Conservation (phyloP, 345 rosid species). For the Sisymbrium irio region DNA sequence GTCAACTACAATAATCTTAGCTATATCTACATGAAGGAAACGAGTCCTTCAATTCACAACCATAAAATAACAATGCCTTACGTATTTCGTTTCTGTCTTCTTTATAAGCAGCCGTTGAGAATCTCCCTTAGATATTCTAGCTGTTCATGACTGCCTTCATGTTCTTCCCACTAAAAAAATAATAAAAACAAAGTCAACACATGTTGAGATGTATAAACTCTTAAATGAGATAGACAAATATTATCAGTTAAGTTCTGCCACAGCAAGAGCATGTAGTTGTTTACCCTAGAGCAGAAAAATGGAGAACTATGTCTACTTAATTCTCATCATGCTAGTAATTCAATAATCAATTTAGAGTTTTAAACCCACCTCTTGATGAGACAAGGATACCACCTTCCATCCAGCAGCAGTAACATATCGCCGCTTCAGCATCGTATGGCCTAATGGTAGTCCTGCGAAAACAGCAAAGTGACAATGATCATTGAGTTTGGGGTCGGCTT, state of each 20-base stretch:
- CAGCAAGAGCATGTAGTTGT: background rate
- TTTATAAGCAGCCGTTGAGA: conserved; percentile 50
- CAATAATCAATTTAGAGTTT: background rate
- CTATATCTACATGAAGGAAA: conserved; percentile 14
- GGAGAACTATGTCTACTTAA: background rate
- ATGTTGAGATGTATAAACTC: background rate
- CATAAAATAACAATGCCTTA: background rate
- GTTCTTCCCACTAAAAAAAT: conserved; percentile 74
- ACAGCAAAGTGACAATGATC: background rate
- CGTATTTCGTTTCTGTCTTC: conserved; percentile 24
- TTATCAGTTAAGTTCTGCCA: background rate
- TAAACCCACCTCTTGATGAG: conserved; percentile 69
- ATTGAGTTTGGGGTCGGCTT: background rate
- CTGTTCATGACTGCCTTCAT: conserved; percentile 74
- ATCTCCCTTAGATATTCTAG: conserved; percentile 74
- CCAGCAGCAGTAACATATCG: conserved; percentile 77
- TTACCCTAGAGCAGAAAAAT: background rate
- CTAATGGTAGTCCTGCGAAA: conserved; percentile 71
- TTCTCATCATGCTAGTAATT: conserved; percentile 7
- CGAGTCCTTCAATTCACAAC: background rate
- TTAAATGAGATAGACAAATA: background rate
- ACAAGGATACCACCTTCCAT: conserved; percentile 77
- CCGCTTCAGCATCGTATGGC: conserved; percentile 80
- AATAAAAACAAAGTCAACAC: conserved; percentile 19
- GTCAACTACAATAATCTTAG: conserved; percentile 10